Conservation (phyloP, 2,329 filamentous ascomycete genomes). For the Aspergillus sp. region DNA sequence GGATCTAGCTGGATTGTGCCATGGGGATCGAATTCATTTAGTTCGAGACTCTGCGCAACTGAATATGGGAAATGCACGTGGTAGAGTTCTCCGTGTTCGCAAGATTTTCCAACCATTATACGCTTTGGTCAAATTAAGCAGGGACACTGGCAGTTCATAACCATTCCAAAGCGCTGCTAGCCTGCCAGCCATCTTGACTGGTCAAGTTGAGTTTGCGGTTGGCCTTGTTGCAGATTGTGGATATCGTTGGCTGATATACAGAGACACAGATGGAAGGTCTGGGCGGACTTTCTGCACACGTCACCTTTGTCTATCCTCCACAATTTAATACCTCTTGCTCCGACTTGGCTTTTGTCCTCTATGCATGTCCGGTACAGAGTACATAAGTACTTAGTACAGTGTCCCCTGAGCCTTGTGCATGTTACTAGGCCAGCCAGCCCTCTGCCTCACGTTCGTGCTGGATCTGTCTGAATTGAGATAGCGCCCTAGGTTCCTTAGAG, state of each 20-base stretch:
- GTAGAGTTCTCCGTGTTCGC: slow-evolving; percentile 12
- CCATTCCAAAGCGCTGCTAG: background rate
- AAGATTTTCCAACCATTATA: background rate
- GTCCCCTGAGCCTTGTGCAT: slow-evolving; percentile 24
- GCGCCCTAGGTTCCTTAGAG: background rate
- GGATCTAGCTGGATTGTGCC: slow-evolving; percentile 5
- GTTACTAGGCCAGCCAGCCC: slow-evolving; percentile 10
- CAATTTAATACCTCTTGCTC: background rate
- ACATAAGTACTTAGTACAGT: background rate
- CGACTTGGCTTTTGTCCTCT: slow-evolving; percentile 2
- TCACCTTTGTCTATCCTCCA: slow-evolving; percentile 6
- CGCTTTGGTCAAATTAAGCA: background rate
- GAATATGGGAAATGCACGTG: slow-evolving; percentile 20
- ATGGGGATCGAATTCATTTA: background rate
- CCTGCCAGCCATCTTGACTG: slow-evolving; percentile 12
- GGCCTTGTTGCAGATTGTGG: slow-evolving; percentile 20
- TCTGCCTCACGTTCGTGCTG: slow-evolving; percentile 12
- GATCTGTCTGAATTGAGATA: slow-evolving; percentile 8
- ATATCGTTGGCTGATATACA: slow-evolving; percentile 12
- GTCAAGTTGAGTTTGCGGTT: slow-evolving; percentile 17
- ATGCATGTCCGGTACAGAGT: slow-evolving; percentile 3
- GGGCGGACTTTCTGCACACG: slow-evolving; percentile 6
- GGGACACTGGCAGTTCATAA: background rate
- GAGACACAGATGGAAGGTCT: slow-evolving; percentile 4
- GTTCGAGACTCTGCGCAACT: background rate